These are phyloP conservation scores for Fraxinus anomala DNA, from an alignment of 257 asterid genomes.

Conservation along the genomic window DNA sequence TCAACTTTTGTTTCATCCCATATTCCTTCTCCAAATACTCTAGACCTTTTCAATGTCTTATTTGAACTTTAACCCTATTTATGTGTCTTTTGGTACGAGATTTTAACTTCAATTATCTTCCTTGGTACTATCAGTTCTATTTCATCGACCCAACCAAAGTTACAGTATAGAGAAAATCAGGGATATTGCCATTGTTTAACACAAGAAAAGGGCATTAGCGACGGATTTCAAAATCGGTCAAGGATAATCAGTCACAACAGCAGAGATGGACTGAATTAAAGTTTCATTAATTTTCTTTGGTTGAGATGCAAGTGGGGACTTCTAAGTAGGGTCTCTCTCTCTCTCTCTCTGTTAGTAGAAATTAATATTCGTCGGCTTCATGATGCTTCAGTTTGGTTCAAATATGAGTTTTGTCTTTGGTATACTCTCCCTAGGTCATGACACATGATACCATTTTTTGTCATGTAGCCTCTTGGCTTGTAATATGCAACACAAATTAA, in stretches of 20 bases:
- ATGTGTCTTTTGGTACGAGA: constrained; percentile 40
- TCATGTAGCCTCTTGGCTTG: constrained; percentile 4
- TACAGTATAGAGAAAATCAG: no score
- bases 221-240: not conserved
- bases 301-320: not conserved
- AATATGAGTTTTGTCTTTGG: not conserved
- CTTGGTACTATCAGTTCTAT: no score
- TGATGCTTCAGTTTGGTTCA: not conserved
- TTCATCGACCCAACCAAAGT: no score
- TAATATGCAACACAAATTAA: not conserved
- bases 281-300: not conserved
- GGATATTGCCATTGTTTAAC: not conserved
- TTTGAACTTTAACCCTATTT: constrained; percentile 47
- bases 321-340: no score
- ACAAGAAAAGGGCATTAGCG: not conserved
- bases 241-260: not conserved
- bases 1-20: constrained; percentile 63
- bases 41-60: constrained; percentile 63
- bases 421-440: not conserved
- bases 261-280: not conserved
- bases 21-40: constrained; percentile 66
- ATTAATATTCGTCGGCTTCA: constrained; percentile 16
- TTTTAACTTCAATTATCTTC: not conserved
- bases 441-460: constrained; percentile 11
- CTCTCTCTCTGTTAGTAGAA: not conserved